These are phyloP conservation scores for Cokeromyces recurvatus DNA, from an alignment of 371 early-diverging fungal genomes.

Conservation along the genomic window DNA sequence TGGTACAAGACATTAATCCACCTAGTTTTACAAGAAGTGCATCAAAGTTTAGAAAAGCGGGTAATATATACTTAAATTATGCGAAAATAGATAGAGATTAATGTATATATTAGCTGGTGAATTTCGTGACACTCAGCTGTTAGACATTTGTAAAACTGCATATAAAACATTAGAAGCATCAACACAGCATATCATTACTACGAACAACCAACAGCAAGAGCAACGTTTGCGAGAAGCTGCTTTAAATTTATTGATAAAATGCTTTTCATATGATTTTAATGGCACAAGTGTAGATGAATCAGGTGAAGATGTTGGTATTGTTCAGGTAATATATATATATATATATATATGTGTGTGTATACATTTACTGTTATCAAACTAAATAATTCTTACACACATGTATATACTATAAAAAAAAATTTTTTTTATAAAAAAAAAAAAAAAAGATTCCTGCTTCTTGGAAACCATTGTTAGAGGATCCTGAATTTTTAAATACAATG, in stretches of 20 bases:
- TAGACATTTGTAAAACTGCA: conserved; percentile 67
- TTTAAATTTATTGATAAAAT: conserved; percentile 62
- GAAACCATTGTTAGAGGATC: conserved; percentile 68
- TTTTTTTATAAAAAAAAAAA: not conserved
- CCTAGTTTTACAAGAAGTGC: conserved; percentile 58
- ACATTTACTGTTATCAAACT: too few species aligned
- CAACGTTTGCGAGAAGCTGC: conserved; percentile 56
- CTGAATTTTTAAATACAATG: conserved; percentile 63
- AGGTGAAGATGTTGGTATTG: conserved; percentile 74
- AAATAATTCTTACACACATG: too few species aligned
- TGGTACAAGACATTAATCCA: conserved; percentile 63
- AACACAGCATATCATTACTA: conserved; percentile 33
- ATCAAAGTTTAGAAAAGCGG: conserved; percentile 65
- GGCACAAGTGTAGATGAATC: conserved; percentile 84
- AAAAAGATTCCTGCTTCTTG: conserved; percentile 72
- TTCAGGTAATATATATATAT: conserved; percentile 61
- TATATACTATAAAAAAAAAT: not conserved
- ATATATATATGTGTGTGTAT: too few species aligned
- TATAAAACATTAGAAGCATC: conserved; percentile 54
- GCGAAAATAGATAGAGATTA: not conserved
- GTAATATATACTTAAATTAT: conserved; percentile 23
- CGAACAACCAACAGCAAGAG: conserved; percentile 45
- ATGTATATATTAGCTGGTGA: conserved; percentile 53
- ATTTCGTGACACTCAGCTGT: conserved; percentile 78
- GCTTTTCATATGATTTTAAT: conserved; percentile 83